phyloP scores from a whole-genome alignment of 1,284 basidiomycete species.

The Wolfiporia cocos region DNA sequence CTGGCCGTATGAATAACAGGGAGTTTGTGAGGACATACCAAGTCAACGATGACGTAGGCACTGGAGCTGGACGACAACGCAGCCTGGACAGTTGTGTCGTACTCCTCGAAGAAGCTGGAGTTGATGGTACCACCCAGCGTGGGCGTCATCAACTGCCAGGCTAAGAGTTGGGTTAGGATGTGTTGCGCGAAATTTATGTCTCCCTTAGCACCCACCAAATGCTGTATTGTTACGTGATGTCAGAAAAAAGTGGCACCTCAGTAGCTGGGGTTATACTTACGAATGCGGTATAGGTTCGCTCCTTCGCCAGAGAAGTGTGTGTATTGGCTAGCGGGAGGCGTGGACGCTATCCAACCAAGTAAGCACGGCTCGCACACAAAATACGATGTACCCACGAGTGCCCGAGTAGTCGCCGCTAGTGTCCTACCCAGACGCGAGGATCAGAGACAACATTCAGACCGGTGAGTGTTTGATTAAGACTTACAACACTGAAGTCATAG shows the following conservation, averaged over 20 bases:
- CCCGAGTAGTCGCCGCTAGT: slow-evolving; percentile 40
- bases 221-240: slow-evolving; percentile 12
- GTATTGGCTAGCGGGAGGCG: slow-evolving; percentile 35
- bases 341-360: slow-evolving; percentile 5
- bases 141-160: slow-evolving; percentile 49
- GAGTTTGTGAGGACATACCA: slow-evolving; percentile 19
- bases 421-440: slow-evolving; percentile 11
- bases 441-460: background rate
- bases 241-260: background rate
- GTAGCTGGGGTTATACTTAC: slow-evolving; percentile 16
- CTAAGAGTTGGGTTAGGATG: slow-evolving; percentile 18
- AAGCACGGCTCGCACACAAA: background rate
- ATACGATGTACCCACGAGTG: slow-evolving; percentile 18
- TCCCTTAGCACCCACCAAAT: slow-evolving; percentile 20
- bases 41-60: slow-evolving; percentile 47
- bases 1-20: too few relatives aligned
- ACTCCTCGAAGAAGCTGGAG: slow-evolving; percentile 37
- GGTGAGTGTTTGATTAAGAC: slow-evolving; percentile 6
- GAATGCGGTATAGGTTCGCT: slow-evolving; percentile 43
- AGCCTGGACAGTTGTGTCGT: slow-evolving; percentile 44
- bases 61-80: slow-evolving; percentile 33
- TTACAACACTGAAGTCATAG: slow-evolving; percentile 29
- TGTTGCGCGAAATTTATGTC: background rate
- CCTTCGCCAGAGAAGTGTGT: slow-evolving; percentile 38
- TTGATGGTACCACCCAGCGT: slow-evolving; percentile 41